Base-by-base conservation (phyloP, 139 green algal genomes). In the Astrephomene gubernaculifera region DNA sequence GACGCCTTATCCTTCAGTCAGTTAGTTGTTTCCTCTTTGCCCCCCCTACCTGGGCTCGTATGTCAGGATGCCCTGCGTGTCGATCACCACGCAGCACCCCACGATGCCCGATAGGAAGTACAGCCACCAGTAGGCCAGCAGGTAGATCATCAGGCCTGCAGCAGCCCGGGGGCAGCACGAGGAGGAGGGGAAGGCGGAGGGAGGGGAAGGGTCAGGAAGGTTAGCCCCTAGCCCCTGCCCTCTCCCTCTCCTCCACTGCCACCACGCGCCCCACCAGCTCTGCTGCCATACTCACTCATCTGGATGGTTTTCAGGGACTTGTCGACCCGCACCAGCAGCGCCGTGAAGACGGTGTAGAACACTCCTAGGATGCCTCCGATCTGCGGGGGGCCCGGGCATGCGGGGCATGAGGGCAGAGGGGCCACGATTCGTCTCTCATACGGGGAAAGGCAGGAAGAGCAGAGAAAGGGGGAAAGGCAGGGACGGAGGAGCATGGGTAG, bases 71-170 rank as follows among this genome's bases (percentile, higher is more conserved):
- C 79, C 69, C 39, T 86, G 81, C 22, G 29, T 5, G 69, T 79
- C 70, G 12, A 52, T 2, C 1, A 27, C n/a, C 4, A 76, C 41
- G n/a, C 68, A 80, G 81, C 67, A 79, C 38, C 81, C 81, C n/a
- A 86, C 41, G 53, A 63, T 41, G 67, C 81, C 81, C 0, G 29
- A 29, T 1, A 80, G 24, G 52, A 64, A 71, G 68, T 79, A 80
- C 12, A 86, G 53, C 81, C 69, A 79, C 81, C 81, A 80, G 67
- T 69, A 79, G 17, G 33, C 68, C 38, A 86, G 53, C 53, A 80
- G 68, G 81, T 86, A 76, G 67, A 86, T 81, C 27, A 86, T 33
- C 49, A 57, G 49, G 49, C 49, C 12, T 57, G 49, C 49, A 57
- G 17, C 49, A 57, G 49, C 14, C 49, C 14, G 49, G 49, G 49